Conservation (phyloP, 495 filamentous ascomycete species). For the Cryomyces minteri region DNA sequence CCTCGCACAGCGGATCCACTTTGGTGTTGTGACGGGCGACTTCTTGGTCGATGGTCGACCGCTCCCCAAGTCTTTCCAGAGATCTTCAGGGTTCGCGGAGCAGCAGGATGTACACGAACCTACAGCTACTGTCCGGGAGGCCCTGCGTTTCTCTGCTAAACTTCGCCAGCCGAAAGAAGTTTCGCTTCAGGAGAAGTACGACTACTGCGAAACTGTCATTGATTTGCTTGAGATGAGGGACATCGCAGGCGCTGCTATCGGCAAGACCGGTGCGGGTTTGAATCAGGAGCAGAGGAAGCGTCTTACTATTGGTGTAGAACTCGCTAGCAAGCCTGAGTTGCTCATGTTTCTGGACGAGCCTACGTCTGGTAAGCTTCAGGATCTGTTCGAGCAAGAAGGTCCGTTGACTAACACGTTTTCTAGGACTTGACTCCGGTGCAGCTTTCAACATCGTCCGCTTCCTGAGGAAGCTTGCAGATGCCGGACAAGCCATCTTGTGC, state of each 20-base stretch:
- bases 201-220: slow-evolving; percentile 36
- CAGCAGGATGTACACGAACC: slow-evolving; percentile 43
- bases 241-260: slow-evolving; percentile 34
- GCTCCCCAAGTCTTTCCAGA: slow-evolving; percentile 15
- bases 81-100: slow-evolving; percentile 34
- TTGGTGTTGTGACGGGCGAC: slow-evolving; percentile 33
- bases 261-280: slow-evolving; percentile 31
- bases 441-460: slow-evolving; percentile 49
- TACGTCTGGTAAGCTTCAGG: slow-evolving; percentile 33
- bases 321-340: slow-evolving; percentile 46
- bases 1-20: slow-evolving; percentile 33
- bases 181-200: slow-evolving; percentile 35
- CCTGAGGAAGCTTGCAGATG: slow-evolving; percentile 43
- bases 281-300: slow-evolving; percentile 44
- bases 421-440: slow-evolving; percentile 35
- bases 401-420: not conserved
- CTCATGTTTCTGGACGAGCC: slow-evolving; percentile 66
- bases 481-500: slow-evolving; percentile 48
- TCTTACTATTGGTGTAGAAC: slow-evolving; percentile 49
- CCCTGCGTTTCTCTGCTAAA: slow-evolving; percentile 37
- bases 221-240: slow-evolving; percentile 14
- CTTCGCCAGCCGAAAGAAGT: slow-evolving; percentile 33
- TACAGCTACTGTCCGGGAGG: slow-evolving; percentile 42
- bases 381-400: not conserved
- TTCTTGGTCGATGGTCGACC: slow-evolving; percentile 34